Conservation (phyloP, 352 stramenopile species). For the Peronospora farinosa region DNA sequence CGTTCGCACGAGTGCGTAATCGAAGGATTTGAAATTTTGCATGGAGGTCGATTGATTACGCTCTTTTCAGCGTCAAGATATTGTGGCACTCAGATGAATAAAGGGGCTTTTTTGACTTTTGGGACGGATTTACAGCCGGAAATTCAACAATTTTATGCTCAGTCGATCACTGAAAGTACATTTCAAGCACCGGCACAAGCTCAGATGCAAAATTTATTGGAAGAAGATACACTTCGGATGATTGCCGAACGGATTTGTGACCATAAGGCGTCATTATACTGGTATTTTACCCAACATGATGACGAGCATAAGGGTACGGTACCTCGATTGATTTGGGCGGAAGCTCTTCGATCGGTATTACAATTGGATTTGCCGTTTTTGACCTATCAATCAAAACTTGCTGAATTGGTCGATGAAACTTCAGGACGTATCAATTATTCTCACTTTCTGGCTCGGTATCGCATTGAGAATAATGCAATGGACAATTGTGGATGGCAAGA, state of each 20-base stretch:
- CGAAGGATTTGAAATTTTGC: constrained; percentile 88
- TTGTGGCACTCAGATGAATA: constrained; percentile 90
- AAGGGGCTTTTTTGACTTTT: constrained; percentile 89
- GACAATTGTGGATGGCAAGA: constrained; percentile 87
- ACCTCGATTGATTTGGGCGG: constrained; percentile 84
- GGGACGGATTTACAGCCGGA: constrained; percentile 87
- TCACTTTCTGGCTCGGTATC: constrained; percentile 89
- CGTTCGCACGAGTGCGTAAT: constrained; percentile 91
- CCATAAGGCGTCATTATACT: constrained; percentile 88
- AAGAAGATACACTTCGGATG: constrained; percentile 89
- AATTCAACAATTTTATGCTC: constrained; percentile 92
- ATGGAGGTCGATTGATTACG: constrained; percentile 86
- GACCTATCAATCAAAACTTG: constrained; percentile 84
- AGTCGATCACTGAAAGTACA: constrained; percentile 75
- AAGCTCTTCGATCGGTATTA: constrained; percentile 88
- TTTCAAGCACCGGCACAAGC: constrained; percentile 62
- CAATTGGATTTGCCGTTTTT: constrained; percentile 88
- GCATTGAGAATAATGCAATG: constrained; percentile 85
- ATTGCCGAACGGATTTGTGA: constrained; percentile 91
- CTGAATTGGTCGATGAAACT: constrained; percentile 73
- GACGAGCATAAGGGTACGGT: constrained; percentile 84
- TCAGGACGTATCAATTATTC: constrained; percentile 88
- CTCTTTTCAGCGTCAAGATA: constrained; percentile 90
- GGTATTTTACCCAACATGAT: constrained; percentile 92
- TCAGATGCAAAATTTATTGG: constrained; percentile 72